These are phyloP conservation scores for Codiaeum variegatum DNA, from an alignment of 441 rosid species.

Conservation along the genomic window DNA sequence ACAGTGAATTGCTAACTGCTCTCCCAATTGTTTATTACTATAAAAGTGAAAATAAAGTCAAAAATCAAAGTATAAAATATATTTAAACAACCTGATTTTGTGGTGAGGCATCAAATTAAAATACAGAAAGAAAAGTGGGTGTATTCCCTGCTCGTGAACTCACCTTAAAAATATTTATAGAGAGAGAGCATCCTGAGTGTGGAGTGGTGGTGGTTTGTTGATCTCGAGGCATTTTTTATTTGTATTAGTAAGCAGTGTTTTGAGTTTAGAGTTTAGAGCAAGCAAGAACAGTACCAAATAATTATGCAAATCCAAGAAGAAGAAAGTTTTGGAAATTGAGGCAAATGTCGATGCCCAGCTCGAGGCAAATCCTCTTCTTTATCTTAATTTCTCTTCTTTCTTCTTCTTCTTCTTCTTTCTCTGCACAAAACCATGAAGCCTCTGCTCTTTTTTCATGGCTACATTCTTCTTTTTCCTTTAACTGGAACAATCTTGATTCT, in stretches of 20 bases:
- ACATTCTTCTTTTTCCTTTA: conserved; percentile 51
- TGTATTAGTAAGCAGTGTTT: conserved; percentile 19
- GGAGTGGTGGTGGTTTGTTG: conserved; percentile 40
- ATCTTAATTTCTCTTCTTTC: conserved; percentile 16
- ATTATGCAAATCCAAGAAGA: conserved; percentile 77
- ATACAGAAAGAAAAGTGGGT: conserved; percentile 19
- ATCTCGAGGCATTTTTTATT: conserved; percentile 49
- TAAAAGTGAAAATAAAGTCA: background rate
- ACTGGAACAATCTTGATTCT: conserved; percentile 62
- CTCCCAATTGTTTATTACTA: background rate
- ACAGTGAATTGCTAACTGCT: conserved; percentile 21
- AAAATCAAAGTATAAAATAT: background rate
- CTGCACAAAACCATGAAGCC: conserved; percentile 51
- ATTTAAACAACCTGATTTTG: conserved; percentile 14
- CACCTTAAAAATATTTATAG: conserved; percentile 7
- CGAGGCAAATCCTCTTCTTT: conserved; percentile 45
- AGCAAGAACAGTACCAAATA: conserved; percentile 51
- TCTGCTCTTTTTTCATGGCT: conserved; percentile 73
- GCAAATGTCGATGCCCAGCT: conserved; percentile 69
- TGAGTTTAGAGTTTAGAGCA: conserved; percentile 53
- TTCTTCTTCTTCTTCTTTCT: conserved; percentile 24
- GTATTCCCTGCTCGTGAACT: conserved; percentile 23
- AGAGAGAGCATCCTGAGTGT: conserved; percentile 30
- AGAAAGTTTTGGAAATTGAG: conserved; percentile 71
- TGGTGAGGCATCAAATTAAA: conserved; percentile 20